Percentiles rank a stretch among this genome's conserved stretches.
phyloP scores from a whole-genome alignment of 768 basidiomycete species.

The Porphyrellus cyaneotinctus region DNA sequence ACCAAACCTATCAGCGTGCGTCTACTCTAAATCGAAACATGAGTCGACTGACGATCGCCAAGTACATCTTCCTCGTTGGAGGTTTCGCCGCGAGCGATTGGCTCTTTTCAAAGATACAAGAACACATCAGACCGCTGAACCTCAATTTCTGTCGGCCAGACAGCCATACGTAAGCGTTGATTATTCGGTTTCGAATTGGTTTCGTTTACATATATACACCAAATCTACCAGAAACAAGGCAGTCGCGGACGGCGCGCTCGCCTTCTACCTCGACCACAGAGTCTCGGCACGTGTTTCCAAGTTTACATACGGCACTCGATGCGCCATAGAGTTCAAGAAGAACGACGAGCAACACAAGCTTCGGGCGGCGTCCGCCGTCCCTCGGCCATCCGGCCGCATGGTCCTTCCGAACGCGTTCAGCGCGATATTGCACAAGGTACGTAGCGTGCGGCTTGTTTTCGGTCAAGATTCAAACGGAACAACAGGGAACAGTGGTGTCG shows the following conservation, averaged over 20 bases:
- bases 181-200: not conserved
- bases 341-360: constrained; percentile 27
- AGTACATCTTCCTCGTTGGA: constrained; percentile 41
- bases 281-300: constrained; percentile 39
- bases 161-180: constrained; percentile 42
- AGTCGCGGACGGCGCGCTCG: constrained; percentile 43
- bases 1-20: constrained; percentile 25
- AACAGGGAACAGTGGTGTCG: constrained; percentile 27
- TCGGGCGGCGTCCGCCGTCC: constrained; percentile 26
- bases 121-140: constrained; percentile 31
- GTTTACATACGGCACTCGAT: constrained; percentile 37
- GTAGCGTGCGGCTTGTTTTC: not conserved
- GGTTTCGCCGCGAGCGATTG: constrained; percentile 44
- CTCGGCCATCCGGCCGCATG: constrained; percentile 31
- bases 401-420: constrained; percentile 33
- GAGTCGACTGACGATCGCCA: constrained; percentile 1
- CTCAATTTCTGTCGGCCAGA: constrained; percentile 48
- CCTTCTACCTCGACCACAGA: constrained; percentile 41
- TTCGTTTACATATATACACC: not conserved
- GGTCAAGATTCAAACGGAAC: not conserved
- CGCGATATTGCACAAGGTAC: constrained; percentile 28
- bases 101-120: constrained; percentile 34
- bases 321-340: constrained; percentile 29
- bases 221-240: constrained; percentile 39
- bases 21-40: not conserved